Evolutionary conservation across 1,284 basidiomycete species (phyloP).

Genomic region (Ceratobasidium sp.): DNA sequence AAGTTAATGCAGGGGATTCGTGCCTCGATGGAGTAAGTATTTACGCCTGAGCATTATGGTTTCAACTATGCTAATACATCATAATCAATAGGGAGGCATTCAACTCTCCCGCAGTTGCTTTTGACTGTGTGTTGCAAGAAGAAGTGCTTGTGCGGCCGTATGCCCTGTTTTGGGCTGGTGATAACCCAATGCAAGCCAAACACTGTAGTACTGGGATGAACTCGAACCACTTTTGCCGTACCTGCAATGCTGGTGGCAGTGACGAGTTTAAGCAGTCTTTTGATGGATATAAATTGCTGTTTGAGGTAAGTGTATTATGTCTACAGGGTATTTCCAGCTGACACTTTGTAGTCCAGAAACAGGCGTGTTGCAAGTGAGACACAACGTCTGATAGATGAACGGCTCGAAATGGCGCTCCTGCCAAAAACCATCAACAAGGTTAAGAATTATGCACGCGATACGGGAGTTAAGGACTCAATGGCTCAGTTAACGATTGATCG

Average conservation of each 20-base stretch:
- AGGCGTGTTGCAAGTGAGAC: not conserved
- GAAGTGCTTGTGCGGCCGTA: constrained; percentile 48
- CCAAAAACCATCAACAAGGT: not conserved
- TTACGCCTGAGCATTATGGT: not conserved
- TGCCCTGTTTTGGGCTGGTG: constrained; percentile 30
- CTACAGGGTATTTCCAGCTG: not conserved
- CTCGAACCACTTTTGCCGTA: constrained; percentile 41
- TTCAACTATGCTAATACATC: not conserved
- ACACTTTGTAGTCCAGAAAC: not conserved
- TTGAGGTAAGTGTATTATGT: constrained; percentile 37
- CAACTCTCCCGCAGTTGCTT: constrained; percentile 49
- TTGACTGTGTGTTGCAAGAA: constrained; percentile 51
- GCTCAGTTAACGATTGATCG: constrained; percentile 10
- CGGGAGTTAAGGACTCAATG: not conserved
- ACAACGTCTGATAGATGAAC: not conserved
- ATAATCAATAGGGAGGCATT: not conserved
- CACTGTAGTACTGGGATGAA: constrained; percentile 23
- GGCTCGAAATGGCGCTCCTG: not conserved
- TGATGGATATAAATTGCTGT: constrained; percentile 44
- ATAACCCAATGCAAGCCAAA: constrained; percentile 48
- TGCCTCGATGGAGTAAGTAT: not conserved
- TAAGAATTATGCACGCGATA: not conserved
- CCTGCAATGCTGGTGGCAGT: constrained; percentile 44
- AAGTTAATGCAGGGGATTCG: constrained; percentile 40
- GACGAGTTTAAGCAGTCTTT: constrained; percentile 29